Conservation (phyloP, 2,329 filamentous ascomycete species). For the Pseudopyricularia javanii region DNA sequence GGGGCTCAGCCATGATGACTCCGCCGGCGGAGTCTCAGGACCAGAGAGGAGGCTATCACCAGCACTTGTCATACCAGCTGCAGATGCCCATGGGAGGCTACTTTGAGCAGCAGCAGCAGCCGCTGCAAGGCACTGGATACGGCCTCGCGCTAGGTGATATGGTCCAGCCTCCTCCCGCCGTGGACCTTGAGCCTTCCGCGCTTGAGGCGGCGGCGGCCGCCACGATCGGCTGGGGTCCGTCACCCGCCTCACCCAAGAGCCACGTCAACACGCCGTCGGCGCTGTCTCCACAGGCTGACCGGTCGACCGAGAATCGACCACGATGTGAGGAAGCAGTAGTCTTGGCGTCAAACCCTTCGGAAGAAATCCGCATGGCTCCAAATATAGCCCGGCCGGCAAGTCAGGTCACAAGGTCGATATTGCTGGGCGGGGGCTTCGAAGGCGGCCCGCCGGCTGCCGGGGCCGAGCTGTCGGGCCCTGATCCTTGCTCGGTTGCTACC, state of each 20-base stretch:
- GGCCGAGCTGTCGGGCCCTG: not conserved
- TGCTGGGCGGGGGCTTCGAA: not conserved
- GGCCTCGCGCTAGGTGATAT: not conserved
- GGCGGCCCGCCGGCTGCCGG: not conserved
- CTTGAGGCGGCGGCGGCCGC: not conserved
- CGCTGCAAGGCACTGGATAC: not conserved
- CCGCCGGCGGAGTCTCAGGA: not conserved
- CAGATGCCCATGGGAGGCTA: not conserved
- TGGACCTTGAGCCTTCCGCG: not conserved
- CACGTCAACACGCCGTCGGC: not conserved
- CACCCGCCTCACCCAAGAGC: not conserved
- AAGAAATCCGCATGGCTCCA: not conserved
- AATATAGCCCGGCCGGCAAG: not conserved
- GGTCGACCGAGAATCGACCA: not conserved
- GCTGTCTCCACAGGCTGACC: not conserved
- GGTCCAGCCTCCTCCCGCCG: not conserved
- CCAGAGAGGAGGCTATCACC: no score
- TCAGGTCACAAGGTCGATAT: not conserved
- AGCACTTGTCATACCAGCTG: not conserved
- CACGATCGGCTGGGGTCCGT: not conserved
- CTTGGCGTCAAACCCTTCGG: not conserved
- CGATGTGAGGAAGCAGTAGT: no score
- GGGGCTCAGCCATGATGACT: not conserved
- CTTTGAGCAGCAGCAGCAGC: not conserved
- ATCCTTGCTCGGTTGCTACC: not conserved